These are phyloP conservation scores for Phytopythium delawarense DNA, from an alignment of 352 stramenopile genomes.

Conservation along the genomic window DNA sequence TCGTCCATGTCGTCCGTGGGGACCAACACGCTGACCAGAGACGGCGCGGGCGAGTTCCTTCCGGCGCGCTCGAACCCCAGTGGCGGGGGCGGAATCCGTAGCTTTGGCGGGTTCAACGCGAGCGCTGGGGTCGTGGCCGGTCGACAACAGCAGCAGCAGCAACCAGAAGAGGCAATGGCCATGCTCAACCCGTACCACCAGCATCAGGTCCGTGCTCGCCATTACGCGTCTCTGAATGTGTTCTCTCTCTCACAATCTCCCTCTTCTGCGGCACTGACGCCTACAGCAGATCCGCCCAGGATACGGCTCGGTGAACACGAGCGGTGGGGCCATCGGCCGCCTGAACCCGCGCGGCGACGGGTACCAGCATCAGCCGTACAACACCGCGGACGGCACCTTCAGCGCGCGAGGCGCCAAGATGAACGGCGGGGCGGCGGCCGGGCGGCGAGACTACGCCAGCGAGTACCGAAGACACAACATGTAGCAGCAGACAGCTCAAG, in stretches of 20 bases:
- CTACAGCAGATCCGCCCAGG: slow-evolving; percentile 1
- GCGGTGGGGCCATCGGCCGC: not conserved
- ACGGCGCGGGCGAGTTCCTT: not conserved
- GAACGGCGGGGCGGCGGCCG: not conserved
- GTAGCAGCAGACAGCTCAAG: not conserved
- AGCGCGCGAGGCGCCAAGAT: not conserved
- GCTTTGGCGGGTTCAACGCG: not conserved
- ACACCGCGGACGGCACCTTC: not conserved
- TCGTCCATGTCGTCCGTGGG: not conserved
- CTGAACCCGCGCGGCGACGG: not conserved
- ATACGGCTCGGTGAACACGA: slow-evolving; percentile 4
- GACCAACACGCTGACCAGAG: not conserved
- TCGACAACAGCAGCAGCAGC: not conserved
- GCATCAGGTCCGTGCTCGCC: not conserved
- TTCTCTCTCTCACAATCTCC: not conserved
- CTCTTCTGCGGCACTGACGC: not conserved
- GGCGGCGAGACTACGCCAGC: not conserved
- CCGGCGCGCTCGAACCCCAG: not conserved
- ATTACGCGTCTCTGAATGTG: not conserved
- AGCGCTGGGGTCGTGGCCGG: not conserved
- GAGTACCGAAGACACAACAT: not conserved
- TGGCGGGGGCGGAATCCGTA: not conserved
- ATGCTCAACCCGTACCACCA: slow-evolving; percentile 6
- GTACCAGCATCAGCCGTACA: not conserved
- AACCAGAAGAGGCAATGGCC: not conserved